Conservation (phyloP, 306 rosid genomes). For the Ceratonia siliqua region DNA sequence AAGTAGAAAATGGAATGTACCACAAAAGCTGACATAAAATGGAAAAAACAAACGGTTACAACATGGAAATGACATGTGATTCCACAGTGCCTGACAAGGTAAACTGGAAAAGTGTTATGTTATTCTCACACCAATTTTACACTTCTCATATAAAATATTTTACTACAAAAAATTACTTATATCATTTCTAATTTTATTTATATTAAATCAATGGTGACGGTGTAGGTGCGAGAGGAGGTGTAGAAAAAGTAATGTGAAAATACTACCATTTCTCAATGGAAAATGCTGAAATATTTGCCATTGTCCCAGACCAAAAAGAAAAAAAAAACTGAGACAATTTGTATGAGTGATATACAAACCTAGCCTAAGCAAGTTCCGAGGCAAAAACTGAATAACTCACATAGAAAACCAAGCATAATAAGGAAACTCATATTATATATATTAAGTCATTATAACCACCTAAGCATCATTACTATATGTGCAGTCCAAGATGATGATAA, state of each 20-base stretch:
- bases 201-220: no score
- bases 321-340: background rate
- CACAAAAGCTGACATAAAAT: background rate
- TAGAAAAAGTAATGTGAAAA: no score
- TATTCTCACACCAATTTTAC: no score
- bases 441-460: constrained; percentile 6
- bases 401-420: background rate
- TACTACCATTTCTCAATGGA: no score
- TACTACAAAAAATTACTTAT: no score
- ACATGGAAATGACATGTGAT: background rate
- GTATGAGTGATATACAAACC: background rate
- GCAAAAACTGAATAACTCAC: background rate
- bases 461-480: background rate
- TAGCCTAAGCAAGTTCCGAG: background rate
- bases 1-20: background rate
- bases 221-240: no score
- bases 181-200: no score
- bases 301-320: background rate
- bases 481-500: background rate
- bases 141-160: no score
- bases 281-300: background rate
- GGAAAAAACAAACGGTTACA: background rate
- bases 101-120: background rate
- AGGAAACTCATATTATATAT: constrained; percentile 1
- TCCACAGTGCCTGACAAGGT: background rate